Conservation (phyloP, 495 filamentous ascomycete species). For the Hapsidospora chrysogenum region DNA sequence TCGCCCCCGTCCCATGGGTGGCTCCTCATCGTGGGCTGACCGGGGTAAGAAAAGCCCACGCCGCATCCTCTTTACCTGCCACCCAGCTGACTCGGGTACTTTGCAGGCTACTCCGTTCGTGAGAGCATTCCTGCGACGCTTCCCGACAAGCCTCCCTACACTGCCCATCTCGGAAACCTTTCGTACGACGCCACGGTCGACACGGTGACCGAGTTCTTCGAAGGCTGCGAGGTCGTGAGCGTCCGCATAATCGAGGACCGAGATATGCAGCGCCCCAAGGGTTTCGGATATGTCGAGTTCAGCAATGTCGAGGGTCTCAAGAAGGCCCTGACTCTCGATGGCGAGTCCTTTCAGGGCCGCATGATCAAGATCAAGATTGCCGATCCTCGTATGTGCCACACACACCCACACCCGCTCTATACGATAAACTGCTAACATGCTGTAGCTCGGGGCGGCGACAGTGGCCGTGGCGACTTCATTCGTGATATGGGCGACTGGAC, state of each 20-base stretch:
- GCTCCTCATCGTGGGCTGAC: constrained; percentile 14
- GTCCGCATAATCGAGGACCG: constrained; percentile 95
- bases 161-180: constrained; percentile 89
- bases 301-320: constrained; percentile 75
- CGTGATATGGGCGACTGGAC: constrained; percentile 70
- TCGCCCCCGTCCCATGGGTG: constrained; percentile 13
- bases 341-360: constrained; percentile 64
- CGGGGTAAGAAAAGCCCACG: constrained; percentile 13
- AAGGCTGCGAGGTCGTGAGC: constrained; percentile 65
- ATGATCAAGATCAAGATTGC: constrained; percentile 62
- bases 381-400: constrained; percentile 21
- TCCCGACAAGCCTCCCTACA: constrained; percentile 82
- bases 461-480: constrained; percentile 31
- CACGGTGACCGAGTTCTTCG: constrained; percentile 73
- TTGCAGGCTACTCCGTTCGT: constrained; percentile 49
- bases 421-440: constrained; percentile 1
- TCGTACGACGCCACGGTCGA: constrained; percentile 77
- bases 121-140: constrained; percentile 60
- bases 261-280: constrained; percentile 79
- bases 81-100: too few species aligned
- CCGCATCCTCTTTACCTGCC: neutral
- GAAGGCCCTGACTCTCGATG: constrained; percentile 71
- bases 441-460: constrained; percentile 4
- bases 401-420: constrained; percentile 1
- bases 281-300: constrained; percentile 96